Base-by-base conservation (phyloP, 345 rosid genomes). In the Eucalyptus camaldulensis region DNA sequence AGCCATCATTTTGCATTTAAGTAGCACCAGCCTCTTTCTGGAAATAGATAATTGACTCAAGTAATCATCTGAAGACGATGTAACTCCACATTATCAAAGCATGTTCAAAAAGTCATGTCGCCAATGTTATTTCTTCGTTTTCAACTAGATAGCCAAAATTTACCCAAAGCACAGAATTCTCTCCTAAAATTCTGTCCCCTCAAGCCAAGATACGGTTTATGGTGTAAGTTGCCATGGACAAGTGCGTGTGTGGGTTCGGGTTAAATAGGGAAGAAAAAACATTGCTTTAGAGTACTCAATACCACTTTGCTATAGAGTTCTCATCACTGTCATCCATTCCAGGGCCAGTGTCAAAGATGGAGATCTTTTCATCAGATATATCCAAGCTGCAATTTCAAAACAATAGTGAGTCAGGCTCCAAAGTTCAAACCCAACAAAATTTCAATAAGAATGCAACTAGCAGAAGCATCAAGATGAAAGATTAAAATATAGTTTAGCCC, bases 311-410 rank as follows among this genome's bases (percentile, higher is more conserved):
- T 25, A 96, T 93, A 87, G 93, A 92, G 86, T 94, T 93, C 87
- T 91, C 92, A 24, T 94, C 96, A 89, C 93, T 94, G 51, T 88
- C 90, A 88, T 96, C 97, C 98, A 96, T 96, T 91, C 97, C 98
- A 86, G 90, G 91, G 87, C 97, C 98, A 25, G 96, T 88, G 90
- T 96, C 98, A 92, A 96, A 94, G 87, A 96, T 93, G 86, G 95
- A 90, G 88, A 96, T 93, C 87, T 47, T 88, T 87, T 94, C 94
- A 86, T 90, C 85, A 80, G 25, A 67, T 86, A 96, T 81, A 85
- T 94, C 91, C 89, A 96, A 94, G 4, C 97, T 96, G 96, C 88
- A 95, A 86, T 87, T 40, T 86, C 44, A 33, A 69, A 72, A 72
- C 45, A 72, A 37, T 37, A 25, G 19, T 56, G 40, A 87, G 83